phyloP scores from a whole-genome alignment of 1,139 yeast species.

The Candida tropicalis region DNA sequence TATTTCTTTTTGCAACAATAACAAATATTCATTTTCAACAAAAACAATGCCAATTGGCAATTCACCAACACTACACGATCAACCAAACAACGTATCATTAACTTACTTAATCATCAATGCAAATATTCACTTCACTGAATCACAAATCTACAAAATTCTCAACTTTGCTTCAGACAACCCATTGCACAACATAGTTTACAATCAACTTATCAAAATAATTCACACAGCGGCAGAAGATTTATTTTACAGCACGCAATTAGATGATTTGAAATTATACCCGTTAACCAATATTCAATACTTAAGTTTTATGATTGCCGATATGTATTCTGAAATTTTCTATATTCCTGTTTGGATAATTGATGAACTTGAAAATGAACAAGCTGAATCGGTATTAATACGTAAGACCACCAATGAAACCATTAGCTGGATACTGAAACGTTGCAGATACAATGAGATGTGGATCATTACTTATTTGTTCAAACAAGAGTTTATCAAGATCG shows the following conservation, averaged over 20 bases:
- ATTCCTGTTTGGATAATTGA: slow-evolving; percentile 17
- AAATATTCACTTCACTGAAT: slow-evolving; percentile 16
- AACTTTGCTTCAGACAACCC: slow-evolving; percentile 13
- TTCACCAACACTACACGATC: neutral
- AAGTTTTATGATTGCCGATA: slow-evolving; percentile 24
- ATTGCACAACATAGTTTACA: slow-evolving; percentile 16
- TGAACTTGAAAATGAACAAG: neutral
- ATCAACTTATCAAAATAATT: slow-evolving; percentile 14
- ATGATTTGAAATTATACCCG: slow-evolving; percentile 21
- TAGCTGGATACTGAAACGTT: slow-evolving; percentile 2
- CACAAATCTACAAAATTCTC: slow-evolving; percentile 20
- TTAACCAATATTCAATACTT: slow-evolving; percentile 24
- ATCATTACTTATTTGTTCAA: slow-evolving; percentile 23
- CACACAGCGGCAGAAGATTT: slow-evolving; percentile 16
- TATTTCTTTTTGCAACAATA: neutral
- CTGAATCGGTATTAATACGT: neutral
- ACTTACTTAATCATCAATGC: slow-evolving; percentile 20
- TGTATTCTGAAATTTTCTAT: slow-evolving; percentile 23
- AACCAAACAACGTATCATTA: slow-evolving; percentile 16
- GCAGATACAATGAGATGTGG: slow-evolving; percentile 28
- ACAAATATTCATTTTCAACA: neutral
- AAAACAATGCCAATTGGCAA: slow-evolving; percentile 3
- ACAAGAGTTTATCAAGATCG: slow-evolving; percentile 16
- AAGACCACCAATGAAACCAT: neutral
- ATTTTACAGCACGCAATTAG: slow-evolving; percentile 9